Evolutionary conservation across 495 filamentous ascomycete genomes (phyloP).

Genomic region (Lophium mytilinum): DNA sequence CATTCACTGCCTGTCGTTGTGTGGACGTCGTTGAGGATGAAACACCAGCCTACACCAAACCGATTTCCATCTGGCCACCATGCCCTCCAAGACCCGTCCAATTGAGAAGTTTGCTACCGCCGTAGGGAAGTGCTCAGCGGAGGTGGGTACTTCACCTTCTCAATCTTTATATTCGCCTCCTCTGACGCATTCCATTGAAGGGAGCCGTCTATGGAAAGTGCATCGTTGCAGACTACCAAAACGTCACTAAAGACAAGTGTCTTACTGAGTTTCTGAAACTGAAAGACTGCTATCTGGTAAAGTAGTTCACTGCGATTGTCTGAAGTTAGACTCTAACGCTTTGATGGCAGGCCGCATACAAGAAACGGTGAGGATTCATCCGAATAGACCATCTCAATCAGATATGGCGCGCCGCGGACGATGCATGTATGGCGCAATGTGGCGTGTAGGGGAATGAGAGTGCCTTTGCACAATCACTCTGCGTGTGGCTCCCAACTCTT

Average conservation of each 20-base stretch:
- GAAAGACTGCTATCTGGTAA: slow-evolving; percentile 83
- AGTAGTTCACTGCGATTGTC: slow-evolving; percentile 16
- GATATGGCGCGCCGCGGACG: no score
- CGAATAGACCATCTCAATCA: no score
- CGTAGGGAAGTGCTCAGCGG: slow-evolving; percentile 69
- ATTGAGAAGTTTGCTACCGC: slow-evolving; percentile 85
- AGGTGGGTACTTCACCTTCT: slow-evolving; percentile 50
- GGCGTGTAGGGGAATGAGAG: no score
- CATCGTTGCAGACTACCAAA: slow-evolving; percentile 81
- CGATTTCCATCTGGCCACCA: slow-evolving; percentile 3
- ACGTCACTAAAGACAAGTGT: slow-evolving; percentile 88
- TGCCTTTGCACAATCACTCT: no score
- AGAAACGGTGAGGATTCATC: slow-evolving; percentile 31
- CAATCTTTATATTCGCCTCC: neutral
- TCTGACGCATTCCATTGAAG: slow-evolving; percentile 37
- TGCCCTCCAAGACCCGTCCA: slow-evolving; percentile 48
- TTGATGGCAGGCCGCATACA: slow-evolving; percentile 38
- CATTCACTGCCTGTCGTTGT: neutral
- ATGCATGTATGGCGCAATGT: no score
- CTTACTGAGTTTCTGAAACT: slow-evolving; percentile 73
- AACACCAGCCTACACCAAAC: slow-evolving; percentile 33
- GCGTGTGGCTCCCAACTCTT: no score
- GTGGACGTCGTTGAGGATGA: slow-evolving; percentile 12
- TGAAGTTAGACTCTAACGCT: slow-evolving; percentile 6
- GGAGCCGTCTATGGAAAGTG: slow-evolving; percentile 85